Evolutionary conservation across 306 rosid genomes (phyloP).

Genomic region (Purshia tridentata): DNA sequence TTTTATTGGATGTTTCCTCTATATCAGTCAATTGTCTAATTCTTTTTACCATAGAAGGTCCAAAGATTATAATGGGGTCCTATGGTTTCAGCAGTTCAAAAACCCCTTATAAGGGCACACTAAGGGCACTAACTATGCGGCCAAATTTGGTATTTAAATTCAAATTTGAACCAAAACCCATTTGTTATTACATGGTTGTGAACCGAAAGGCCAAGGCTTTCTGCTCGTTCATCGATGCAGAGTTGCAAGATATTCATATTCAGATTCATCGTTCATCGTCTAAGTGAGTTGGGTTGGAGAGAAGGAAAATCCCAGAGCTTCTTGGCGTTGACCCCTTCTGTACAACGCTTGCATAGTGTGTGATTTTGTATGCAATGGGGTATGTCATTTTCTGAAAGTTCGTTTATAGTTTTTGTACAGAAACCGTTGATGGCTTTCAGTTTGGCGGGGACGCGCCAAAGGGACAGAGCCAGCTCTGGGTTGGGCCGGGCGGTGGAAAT

Average conservation of each 20-base stretch:
- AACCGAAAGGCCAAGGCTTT: conserved; percentile 30
- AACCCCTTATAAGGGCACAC: no score
- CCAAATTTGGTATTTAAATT: conserved; percentile 28
- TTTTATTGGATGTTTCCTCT: no score
- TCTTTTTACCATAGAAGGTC: no score
- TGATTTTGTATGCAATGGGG: not conserved
- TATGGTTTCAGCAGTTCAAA: no score
- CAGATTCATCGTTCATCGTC: conserved; percentile 5
- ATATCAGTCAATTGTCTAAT: no score
- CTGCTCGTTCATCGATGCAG: conserved; percentile 23
- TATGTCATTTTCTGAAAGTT: not conserved
- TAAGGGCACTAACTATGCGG: conserved; percentile 13
- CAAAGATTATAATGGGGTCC: no score
- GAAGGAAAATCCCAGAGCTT: not conserved
- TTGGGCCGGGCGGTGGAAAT: no score
- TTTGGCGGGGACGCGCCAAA: no score
- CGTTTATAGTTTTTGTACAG: not conserved
- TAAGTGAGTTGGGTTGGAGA: not conserved
- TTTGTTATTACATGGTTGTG: conserved; percentile 22
- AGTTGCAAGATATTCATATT: conserved; percentile 27
- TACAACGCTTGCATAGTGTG: conserved; percentile 9
- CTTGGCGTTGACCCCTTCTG: conserved; percentile 1
- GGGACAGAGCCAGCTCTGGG: no score
- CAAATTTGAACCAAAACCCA: conserved; percentile 32
- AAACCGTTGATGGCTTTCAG: not conserved